phyloP scores from a whole-genome alignment of 129 eudicot species.

The Logfia minima region DNA sequence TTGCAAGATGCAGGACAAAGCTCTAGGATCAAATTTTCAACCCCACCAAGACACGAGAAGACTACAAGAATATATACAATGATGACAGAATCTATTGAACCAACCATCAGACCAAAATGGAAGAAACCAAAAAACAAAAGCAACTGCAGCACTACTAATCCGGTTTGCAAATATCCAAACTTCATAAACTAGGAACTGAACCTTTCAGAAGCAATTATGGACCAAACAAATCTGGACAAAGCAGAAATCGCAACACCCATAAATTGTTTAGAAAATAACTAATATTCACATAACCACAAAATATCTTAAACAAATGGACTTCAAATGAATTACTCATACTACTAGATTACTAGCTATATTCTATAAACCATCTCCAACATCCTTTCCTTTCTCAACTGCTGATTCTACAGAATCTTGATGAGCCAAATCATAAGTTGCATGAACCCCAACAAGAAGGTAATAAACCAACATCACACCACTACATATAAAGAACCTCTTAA shows the following conservation, averaged over 20 bases:
- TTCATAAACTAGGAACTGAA: background rate
- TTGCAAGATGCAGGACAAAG: background rate
- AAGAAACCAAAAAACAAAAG: too few species aligned
- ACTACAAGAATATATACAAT: background rate
- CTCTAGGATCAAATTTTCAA: too few species aligned
- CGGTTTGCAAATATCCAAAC: background rate
- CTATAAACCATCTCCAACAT: slow-evolving; percentile 8
- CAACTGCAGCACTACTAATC: background rate
- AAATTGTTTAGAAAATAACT: slow-evolving; percentile 21
- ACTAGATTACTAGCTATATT: background rate
- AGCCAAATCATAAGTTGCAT: slow-evolving; percentile 83
- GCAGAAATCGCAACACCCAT: background rate
- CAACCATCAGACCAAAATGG: too few species aligned
- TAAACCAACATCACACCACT: slow-evolving; percentile 72
- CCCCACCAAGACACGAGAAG: background rate
- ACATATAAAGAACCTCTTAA: slow-evolving; percentile 69
- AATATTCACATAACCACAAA: background rate
- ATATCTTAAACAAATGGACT: slow-evolving; percentile 6
- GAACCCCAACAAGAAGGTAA: slow-evolving; percentile 74
- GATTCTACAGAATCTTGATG: slow-evolving; percentile 38
- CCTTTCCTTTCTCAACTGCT: slow-evolving; percentile 42
- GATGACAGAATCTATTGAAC: background rate
- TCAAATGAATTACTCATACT: background rate
- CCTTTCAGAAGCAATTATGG: too few species aligned
- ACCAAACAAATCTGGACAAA: too few species aligned